Conservation (phyloP, 2,329 filamentous ascomycete genomes). For the Cladosporium sp. region DNA sequence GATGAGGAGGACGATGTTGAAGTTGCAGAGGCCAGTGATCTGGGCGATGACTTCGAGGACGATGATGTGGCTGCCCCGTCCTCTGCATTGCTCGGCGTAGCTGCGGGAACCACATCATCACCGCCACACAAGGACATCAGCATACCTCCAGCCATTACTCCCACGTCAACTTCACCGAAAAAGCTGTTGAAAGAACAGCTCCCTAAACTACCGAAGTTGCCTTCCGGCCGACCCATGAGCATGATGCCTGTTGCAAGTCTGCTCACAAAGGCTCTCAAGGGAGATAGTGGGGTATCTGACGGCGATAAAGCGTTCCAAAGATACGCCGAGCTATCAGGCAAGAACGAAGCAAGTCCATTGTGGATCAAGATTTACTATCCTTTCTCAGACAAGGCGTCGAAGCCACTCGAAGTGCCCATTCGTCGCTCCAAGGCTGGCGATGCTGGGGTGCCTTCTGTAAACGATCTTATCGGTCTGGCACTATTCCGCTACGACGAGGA, state of each 20-base stretch:
- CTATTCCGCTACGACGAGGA: constrained; percentile 76
- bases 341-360: constrained; percentile 72
- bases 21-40: constrained; percentile 35
- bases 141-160: constrained; percentile 40
- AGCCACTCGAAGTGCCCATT: constrained; percentile 68
- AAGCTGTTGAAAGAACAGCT: constrained; percentile 56
- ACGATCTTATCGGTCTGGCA: constrained; percentile 76
- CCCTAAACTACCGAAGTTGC: constrained; percentile 60
- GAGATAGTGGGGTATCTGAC: constrained; percentile 11
- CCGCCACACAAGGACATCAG: constrained; percentile 32
- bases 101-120: constrained; percentile 51
- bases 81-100: constrained; percentile 64
- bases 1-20: constrained; percentile 22
- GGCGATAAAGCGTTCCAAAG: constrained; percentile 68
- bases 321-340: constrained; percentile 71
- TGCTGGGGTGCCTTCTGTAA: constrained; percentile 62
- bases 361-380: constrained; percentile 74
- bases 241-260: constrained; percentile 66
- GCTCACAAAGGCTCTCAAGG: constrained; percentile 64
- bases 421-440: constrained; percentile 66
- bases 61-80: constrained; percentile 52
- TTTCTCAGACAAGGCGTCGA: constrained; percentile 61
- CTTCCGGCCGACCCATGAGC: constrained; percentile 69
- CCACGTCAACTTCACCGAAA: constrained; percentile 54
- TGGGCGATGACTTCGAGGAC: constrained; percentile 57